phyloP scores from a whole-genome alignment of 2,329 filamentous ascomycete genomes.

The Diplodia intermedia region DNA sequence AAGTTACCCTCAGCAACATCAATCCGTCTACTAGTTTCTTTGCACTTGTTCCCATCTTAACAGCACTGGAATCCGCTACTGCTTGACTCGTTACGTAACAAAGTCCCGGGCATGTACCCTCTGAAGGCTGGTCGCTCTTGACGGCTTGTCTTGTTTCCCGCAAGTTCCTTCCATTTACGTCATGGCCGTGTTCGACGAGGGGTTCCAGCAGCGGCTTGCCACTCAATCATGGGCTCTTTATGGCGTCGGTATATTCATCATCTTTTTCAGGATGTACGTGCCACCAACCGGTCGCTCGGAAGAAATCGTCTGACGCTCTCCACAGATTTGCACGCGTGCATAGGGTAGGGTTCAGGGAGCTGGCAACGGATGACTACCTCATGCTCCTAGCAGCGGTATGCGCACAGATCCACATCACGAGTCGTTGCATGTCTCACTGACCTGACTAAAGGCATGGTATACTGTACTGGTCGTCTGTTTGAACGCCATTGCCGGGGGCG shows the following conservation, averaged over 20 bases:
- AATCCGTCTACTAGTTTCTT: background rate
- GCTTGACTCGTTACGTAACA: background rate
- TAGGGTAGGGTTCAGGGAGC: constrained; percentile 36
- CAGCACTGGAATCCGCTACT: background rate
- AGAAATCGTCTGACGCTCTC: background rate
- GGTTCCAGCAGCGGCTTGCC: constrained; percentile 11
- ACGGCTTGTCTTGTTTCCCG: background rate
- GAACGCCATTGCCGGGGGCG: constrained; percentile 51
- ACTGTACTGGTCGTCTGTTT: constrained; percentile 52
- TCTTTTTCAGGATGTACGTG: constrained; percentile 40
- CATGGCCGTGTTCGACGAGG: constrained; percentile 21
- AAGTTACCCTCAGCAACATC: background rate
- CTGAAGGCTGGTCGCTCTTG: constrained; percentile 19
- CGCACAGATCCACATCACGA: background rate
- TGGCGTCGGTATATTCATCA: constrained; percentile 41
- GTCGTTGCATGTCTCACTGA: background rate
- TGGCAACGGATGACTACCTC: constrained; percentile 41
- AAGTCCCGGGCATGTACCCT: constrained; percentile 9
- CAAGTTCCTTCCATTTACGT: constrained; percentile 3
- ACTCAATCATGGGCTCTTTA: constrained; percentile 43
- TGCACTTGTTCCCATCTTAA: background rate
- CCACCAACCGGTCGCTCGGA: no score
- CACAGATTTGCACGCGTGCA: constrained; percentile 38
- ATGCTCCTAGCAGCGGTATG: constrained; percentile 37
- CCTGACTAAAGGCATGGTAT: constrained; percentile 39